Evolutionary conservation across 2,329 filamentous ascomycete genomes (phyloP), one percentile per base, ranked within the genome.

Genomic region (Triangularia verruculosa): DNA sequence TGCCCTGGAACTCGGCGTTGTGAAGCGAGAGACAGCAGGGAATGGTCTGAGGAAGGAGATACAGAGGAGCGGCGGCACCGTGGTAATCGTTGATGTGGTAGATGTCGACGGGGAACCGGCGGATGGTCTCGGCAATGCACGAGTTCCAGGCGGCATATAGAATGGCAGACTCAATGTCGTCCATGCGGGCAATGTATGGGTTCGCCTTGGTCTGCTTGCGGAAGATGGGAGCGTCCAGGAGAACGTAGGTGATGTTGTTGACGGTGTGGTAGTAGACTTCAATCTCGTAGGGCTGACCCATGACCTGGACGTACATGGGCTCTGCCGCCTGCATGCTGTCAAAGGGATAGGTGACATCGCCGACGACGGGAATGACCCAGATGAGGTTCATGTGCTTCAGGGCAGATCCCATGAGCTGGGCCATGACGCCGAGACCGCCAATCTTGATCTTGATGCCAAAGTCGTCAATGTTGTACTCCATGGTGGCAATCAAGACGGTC

Each of bases 361-460:
- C 85, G 58, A 89, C 86, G 68, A 82, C 84, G 13, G 84, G 84
- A 28, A 86, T 79, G n/a, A 86, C 83, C 84, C 84, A 90, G 66
- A 90, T 83, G 0, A 90, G 78, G 71, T 89, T 83, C 69, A 89
- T 83, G 67, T 89, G 86, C 3, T 82, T 78, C 11, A 90, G 80
- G 59, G 86, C 83, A 71, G 87, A 87, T 17, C 85, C 85, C 87
- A 89, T 90, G 1, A 89, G 76, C 68, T 88, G 85, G 32, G 87
- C 86, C 87, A 90, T 90, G 65, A 89, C 87, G 73, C 87, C 87
- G 4, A 90, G 78, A 65, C 87, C 87, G 64, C 87, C 87, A 55
- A 90, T 90, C 75, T 90, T 90, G 75, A 90, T 86, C 74, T 88
- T 89, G 75, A 90, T 87, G 3, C 76, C 80, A 85, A 87, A 89